Conservation (phyloP, 805 yeast species). For the Priceomyces medius region DNA sequence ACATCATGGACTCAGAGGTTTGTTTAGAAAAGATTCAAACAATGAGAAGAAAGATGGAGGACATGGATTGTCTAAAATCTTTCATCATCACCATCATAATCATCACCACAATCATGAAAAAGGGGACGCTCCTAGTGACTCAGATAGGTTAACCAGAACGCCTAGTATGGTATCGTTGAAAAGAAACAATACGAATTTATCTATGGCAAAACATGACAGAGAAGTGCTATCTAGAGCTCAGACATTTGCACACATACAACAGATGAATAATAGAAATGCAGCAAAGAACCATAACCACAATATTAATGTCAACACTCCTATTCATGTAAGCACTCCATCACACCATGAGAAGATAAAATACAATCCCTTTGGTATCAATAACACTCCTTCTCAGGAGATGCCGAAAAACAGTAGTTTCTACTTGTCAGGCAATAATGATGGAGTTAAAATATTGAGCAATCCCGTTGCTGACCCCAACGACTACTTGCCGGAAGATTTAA, state of each 20-base stretch:
- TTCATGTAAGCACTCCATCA: constrained; percentile 9
- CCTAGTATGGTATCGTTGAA: constrained; percentile 19
- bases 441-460: constrained; percentile 51
- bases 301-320: too few species aligned
- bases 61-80: constrained; percentile 18
- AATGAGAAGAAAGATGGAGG: constrained; percentile 7
- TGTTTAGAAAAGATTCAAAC: constrained; percentile 13
- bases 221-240: constrained; percentile 29
- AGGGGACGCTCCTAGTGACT: neutral
- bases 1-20: constrained; percentile 18
- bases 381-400: constrained; percentile 20
- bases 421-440: constrained; percentile 35
- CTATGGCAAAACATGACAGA: constrained; percentile 4
- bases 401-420: constrained; percentile 30
- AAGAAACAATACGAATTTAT: constrained; percentile 13
- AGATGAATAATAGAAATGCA: constrained; percentile 29
- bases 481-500: constrained; percentile 53
- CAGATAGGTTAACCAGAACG: constrained; percentile 13
- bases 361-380: constrained; percentile 63
- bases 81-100: constrained; percentile 23
- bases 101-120: constrained; percentile 9
- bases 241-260: constrained; percentile 38
- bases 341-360: constrained; percentile 50
- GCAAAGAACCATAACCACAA: constrained; percentile 16
- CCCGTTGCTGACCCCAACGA: constrained; percentile 69